Evolutionary conservation across 768 basidiomycete genomes (phyloP).

Genomic region (Boletus patriciae): DNA sequence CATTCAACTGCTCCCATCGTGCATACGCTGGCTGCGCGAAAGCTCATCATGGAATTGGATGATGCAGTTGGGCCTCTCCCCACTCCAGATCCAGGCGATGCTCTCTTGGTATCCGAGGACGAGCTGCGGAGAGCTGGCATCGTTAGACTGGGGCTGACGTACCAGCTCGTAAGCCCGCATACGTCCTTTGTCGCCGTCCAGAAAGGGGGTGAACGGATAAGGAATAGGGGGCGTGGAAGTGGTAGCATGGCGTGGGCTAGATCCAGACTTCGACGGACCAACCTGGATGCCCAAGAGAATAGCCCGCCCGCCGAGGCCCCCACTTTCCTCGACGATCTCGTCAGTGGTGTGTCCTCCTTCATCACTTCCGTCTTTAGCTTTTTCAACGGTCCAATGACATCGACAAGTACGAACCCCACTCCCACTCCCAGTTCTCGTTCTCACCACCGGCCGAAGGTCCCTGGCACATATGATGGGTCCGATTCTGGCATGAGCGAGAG

Average conservation of each 20-base stretch:
- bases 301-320: not conserved
- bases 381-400: not conserved
- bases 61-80: conserved; percentile 38
- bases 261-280: conserved; percentile 14
- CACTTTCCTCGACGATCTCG: conserved; percentile 20
- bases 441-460: conserved; percentile 7
- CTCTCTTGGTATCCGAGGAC: conserved; percentile 28
- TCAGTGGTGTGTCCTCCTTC: conserved; percentile 18
- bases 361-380: conserved; percentile 18
- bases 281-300: not conserved
- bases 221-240: conserved; percentile 4
- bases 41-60: conserved; percentile 53
- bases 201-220: conserved; percentile 24
- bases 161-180: conserved; percentile 50
- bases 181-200: conserved; percentile 62
- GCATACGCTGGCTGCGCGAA: conserved; percentile 55
- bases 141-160: conserved; percentile 48
- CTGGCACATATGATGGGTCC: conserved; percentile 22
- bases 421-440: not conserved
- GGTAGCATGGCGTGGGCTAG: conserved; percentile 11
- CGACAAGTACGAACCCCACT: not conserved
- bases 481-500: conserved; percentile 11
- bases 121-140: conserved; percentile 46
- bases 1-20: conserved; percentile 36
- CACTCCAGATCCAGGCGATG: conserved; percentile 23